Evolutionary conservation across 2,329 filamentous ascomycete species (phyloP).

Genomic region (Fusarium illudens): DNA sequence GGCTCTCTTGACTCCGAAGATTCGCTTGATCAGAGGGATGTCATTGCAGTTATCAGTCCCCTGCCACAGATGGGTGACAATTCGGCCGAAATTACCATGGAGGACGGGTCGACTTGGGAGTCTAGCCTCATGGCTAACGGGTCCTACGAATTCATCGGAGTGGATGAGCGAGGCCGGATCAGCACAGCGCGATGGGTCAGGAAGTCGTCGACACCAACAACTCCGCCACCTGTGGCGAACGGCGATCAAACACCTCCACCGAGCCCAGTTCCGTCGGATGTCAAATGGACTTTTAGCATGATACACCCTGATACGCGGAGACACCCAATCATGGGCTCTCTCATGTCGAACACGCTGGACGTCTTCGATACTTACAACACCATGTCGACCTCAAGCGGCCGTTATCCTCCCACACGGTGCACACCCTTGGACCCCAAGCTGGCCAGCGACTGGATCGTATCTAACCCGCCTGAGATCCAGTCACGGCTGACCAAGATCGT

Average conservation of each 20-base stretch:
- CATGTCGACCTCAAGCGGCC: constrained; percentile 59
- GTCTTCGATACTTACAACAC: constrained; percentile 74
- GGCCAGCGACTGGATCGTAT: constrained; percentile 33
- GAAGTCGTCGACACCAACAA: constrained; percentile 43
- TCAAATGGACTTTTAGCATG: constrained; percentile 79
- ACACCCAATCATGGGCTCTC: constrained; percentile 77
- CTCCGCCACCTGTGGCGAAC: constrained; percentile 25
- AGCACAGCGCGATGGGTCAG: constrained; percentile 76
- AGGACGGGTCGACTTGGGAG: constrained; percentile 68
- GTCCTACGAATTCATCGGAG: constrained; percentile 72
- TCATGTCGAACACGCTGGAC: constrained; percentile 71
- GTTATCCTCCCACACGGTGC: constrained; percentile 56
- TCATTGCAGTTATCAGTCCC: constrained; percentile 76
- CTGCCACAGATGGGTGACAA: constrained; percentile 59
- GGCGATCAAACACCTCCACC: constrained; percentile 37
- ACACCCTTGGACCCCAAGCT: constrained; percentile 39
- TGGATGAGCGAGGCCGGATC: constrained; percentile 64
- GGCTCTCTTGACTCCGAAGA: constrained; percentile 54
- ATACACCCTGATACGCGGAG: constrained; percentile 73
- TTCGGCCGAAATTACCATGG: constrained; percentile 71
- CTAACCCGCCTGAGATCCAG: constrained; percentile 35
- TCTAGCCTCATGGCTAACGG: constrained; percentile 62
- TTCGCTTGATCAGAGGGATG: constrained; percentile 56
- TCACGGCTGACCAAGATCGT: constrained; percentile 45
- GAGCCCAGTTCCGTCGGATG: constrained; percentile 49